Evolutionary conservation across 2,329 filamentous ascomycete genomes (phyloP).

Genomic region (Diaporthe humulicola): DNA sequence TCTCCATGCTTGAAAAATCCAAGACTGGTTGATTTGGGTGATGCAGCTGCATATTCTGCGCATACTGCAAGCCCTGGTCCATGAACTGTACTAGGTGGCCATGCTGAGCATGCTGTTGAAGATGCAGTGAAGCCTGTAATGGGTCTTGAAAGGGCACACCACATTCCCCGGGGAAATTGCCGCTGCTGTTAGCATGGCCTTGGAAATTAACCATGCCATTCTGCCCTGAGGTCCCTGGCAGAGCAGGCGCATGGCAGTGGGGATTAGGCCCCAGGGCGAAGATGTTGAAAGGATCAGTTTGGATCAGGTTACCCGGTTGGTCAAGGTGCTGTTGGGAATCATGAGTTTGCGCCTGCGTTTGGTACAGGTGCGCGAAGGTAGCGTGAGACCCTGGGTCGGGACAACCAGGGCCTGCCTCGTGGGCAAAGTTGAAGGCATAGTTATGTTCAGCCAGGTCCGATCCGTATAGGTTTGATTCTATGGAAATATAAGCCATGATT

Average conservation of each 20-base stretch:
- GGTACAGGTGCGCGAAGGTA: conserved; percentile 21
- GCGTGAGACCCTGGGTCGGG: conserved; percentile 20
- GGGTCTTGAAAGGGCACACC: conserved; percentile 20
- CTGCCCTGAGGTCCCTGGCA: conserved; percentile 18
- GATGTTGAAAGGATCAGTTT: conserved; percentile 9
- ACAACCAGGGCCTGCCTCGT: conserved; percentile 8
- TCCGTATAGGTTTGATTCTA: conserved; percentile 5
- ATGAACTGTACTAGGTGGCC: conserved; percentile 15
- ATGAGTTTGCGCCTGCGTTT: conserved; percentile 6
- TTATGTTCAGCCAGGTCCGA: conserved; percentile 35
- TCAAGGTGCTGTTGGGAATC: conserved; percentile 17
- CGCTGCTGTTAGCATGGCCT: conserved; percentile 1
- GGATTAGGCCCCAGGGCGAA: conserved; percentile 12
- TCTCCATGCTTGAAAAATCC: conserved; percentile 11
- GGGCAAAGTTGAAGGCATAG: conserved; percentile 6
- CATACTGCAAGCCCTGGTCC: conserved; percentile 12
- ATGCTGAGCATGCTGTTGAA: conserved; percentile 28
- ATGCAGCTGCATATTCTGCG: conserved; percentile 21
- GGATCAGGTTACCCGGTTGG: conserved; percentile 1
- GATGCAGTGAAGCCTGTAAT: conserved; percentile 10
- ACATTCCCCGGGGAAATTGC: background rate
- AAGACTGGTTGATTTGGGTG: background rate
- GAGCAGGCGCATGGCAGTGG: conserved; percentile 30
- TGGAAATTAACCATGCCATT: conserved; percentile 10
- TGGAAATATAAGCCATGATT: background rate